Conservation (phyloP, 352 stramenopile genomes). For the Aphanomyces stellatus region DNA sequence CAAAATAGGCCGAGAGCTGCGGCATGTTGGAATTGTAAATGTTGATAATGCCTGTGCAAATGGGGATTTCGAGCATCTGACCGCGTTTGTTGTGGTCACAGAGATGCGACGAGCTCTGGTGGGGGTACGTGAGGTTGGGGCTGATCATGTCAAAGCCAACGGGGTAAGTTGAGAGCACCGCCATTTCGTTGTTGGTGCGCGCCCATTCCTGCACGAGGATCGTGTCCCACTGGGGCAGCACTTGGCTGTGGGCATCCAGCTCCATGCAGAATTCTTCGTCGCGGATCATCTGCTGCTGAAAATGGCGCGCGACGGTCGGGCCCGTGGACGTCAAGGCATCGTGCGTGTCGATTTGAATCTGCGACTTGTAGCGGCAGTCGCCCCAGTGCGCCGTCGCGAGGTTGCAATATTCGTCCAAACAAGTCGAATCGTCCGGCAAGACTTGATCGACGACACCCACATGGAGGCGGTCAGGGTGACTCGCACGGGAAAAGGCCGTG, state of each 20-base stretch:
- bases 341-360: constrained; percentile 7
- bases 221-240: constrained; percentile 11
- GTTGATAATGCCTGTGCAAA: neutral
- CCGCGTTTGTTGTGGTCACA: neutral
- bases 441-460: constrained; percentile 19
- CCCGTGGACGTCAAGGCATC: neutral
- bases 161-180: constrained; percentile 13
- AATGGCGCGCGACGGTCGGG: constrained; percentile 13
- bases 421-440: neutral
- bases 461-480: constrained; percentile 3
- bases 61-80: neutral
- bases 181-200: constrained; percentile 19
- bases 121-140: neutral
- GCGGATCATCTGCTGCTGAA: constrained; percentile 11
- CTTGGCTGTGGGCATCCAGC: constrained; percentile 18
- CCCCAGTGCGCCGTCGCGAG: neutral
- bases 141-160: neutral
- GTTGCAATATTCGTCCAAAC: constrained; percentile 18
- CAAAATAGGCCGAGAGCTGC: constrained; percentile 14
- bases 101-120: neutral
- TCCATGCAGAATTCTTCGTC: constrained; percentile 21
- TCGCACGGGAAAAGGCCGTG: constrained; percentile 14
- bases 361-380: constrained; percentile 12
- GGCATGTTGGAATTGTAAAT: constrained; percentile 16
- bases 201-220: constrained; percentile 17